These are phyloP conservation scores for Torulaspora pretoriensis DNA, from an alignment of 1,139 yeast species.

Conservation along the genomic window DNA sequence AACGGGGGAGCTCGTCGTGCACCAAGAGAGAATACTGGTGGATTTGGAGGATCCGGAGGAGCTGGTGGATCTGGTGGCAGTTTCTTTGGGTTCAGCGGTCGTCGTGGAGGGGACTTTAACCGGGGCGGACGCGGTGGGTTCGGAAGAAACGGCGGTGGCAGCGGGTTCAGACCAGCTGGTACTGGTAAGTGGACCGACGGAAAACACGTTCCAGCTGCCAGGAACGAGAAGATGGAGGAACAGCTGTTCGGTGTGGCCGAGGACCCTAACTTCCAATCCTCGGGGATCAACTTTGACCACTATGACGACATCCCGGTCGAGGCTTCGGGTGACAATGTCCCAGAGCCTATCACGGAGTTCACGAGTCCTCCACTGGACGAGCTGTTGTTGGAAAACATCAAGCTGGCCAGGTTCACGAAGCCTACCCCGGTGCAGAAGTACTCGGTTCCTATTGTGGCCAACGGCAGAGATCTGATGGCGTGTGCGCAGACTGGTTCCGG, in stretches of 20 bases:
- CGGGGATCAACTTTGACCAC: conserved; percentile 97
- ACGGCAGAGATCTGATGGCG: conserved; percentile 97
- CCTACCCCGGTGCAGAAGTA: conserved; percentile 99
- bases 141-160: conserved; percentile 31
- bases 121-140: conserved; percentile 28
- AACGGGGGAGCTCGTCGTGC: conserved; percentile 20
- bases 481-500: conserved; percentile 99
- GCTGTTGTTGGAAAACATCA: conserved; percentile 81
- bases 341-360: conserved; percentile 86
- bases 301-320: conserved; percentile 98
- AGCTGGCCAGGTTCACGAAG: conserved; percentile 81
- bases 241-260: conserved; percentile 87
- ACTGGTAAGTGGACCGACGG: conserved; percentile 82
- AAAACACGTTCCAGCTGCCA: conserved; percentile 77
- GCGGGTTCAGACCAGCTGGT: conserved; percentile 39
- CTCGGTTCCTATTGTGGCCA: conserved; percentile 94
- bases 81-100: conserved; percentile 23
- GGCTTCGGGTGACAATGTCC: conserved; percentile 92
- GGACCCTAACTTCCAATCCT: conserved; percentile 77
- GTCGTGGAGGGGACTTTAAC: conserved; percentile 18
- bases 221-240: conserved; percentile 64
- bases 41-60: not conserved
- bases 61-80: conserved; percentile 31
- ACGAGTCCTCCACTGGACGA: conserved; percentile 90
- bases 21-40: conserved; percentile 15